Evolutionary conservation across 2,329 filamentous ascomycete species (phyloP).

Genomic region (Penicillium occitanis): DNA sequence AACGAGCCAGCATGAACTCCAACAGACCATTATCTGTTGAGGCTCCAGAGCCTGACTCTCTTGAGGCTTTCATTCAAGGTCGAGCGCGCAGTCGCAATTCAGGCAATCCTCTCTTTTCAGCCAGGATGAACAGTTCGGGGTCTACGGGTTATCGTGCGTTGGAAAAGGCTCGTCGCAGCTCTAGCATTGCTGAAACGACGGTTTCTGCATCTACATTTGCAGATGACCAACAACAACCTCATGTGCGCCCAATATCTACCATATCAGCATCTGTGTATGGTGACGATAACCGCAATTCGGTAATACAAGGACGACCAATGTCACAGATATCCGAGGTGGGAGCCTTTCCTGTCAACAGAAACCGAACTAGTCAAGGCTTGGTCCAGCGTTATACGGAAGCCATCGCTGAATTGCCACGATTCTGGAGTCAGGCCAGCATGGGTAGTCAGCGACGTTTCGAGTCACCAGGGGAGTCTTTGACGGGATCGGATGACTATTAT

Average conservation of each 20-base stretch:
- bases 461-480: constrained; percentile 22
- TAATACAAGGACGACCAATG: constrained; percentile 30
- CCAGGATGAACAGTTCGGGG: constrained; percentile 34
- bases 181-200: constrained; percentile 37
- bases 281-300: constrained; percentile 35
- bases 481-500: constrained; percentile 26
- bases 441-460: constrained; percentile 29
- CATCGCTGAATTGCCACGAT: constrained; percentile 38
- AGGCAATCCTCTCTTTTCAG: constrained; percentile 40
- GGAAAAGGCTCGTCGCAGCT: constrained; percentile 36
- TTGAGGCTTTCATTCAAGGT: constrained; percentile 42
- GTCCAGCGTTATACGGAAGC: constrained; percentile 40
- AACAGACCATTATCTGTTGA: constrained; percentile 34
- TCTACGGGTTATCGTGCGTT: constrained; percentile 37
- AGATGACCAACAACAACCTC: constrained; percentile 35
- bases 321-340: constrained; percentile 29
- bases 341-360: constrained; percentile 24
- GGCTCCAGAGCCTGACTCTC: constrained; percentile 37
- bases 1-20: constrained; percentile 33
- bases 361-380: constrained; percentile 36
- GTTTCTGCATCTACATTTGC: constrained; percentile 34
- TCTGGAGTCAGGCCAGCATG: constrained; percentile 39
- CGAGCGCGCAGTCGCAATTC: constrained; percentile 41
- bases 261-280: constrained; percentile 40
- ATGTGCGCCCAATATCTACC: constrained; percentile 35